Conservation (phyloP, 2,329 filamentous ascomycete species). For the Botrytis aclada region DNA sequence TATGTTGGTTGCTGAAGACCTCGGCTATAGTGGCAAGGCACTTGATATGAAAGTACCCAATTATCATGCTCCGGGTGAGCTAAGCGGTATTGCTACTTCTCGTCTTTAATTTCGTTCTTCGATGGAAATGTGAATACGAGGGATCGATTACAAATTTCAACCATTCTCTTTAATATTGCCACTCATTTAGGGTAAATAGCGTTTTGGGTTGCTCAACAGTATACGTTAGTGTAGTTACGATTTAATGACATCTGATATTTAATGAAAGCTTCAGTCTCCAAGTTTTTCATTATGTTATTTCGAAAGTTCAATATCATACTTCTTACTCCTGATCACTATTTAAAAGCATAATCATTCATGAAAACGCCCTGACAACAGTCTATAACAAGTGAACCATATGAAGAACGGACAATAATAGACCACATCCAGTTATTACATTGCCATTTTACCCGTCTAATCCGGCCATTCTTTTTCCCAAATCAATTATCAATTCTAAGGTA, state of each 20-base stretch:
- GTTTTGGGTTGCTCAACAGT: no score
- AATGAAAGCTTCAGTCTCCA: accelerated
- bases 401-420: background rate
- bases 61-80: conserved; percentile 56
- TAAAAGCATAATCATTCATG: accelerated
- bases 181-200: background rate
- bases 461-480: background rate
- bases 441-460: background rate
- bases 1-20: conserved; percentile 41
- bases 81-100: conserved; percentile 13
- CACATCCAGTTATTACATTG: background rate
- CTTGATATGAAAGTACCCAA: conserved; percentile 72
- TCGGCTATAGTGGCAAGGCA: conserved; percentile 52
- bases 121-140: background rate
- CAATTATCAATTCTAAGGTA: background rate
- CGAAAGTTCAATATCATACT: background rate
- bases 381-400: background rate
- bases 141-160: background rate
- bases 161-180: no score
- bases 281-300: background rate
- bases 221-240: background rate
- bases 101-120: conserved; percentile 8
- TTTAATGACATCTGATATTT: background rate
- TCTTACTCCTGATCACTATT: background rate
- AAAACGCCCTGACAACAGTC: background rate